These are phyloP conservation scores for Xylaria flabelliformis DNA, from an alignment of 495 filamentous ascomycete genomes.

Conservation along the genomic window DNA sequence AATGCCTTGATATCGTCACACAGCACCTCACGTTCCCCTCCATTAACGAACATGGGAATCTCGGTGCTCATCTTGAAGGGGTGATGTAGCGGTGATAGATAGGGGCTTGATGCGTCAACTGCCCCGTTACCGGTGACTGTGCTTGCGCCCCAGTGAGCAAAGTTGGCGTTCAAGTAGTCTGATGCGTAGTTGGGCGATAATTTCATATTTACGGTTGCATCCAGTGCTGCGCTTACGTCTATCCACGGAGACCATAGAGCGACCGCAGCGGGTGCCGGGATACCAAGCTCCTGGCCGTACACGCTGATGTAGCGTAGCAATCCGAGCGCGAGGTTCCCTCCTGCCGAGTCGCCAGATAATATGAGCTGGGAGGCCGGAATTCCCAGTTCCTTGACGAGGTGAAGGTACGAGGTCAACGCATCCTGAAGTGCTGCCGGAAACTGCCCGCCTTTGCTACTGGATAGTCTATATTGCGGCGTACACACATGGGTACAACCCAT, in stretches of 20 bases:
- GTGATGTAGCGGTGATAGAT: constrained; percentile 19
- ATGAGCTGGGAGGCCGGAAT: constrained; percentile 40
- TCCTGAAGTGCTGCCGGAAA: constrained; percentile 58
- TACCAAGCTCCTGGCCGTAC: constrained; percentile 15
- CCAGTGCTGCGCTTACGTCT: constrained; percentile 11
- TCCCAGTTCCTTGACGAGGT: constrained; percentile 43
- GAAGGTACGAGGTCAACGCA: constrained; percentile 47
- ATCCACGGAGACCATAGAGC: constrained; percentile 25
- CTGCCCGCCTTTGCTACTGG: constrained; percentile 34
- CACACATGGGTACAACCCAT: constrained; percentile 39
- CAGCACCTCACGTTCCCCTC: constrained; percentile 13
- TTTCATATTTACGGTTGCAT: constrained; percentile 6
- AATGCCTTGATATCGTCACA: constrained; percentile 30
- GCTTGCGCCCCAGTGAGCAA: constrained; percentile 18
- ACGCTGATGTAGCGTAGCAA: constrained; percentile 48
- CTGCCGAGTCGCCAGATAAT: constrained; percentile 40
- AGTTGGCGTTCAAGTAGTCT: constrained; percentile 18
- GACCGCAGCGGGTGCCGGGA: constrained; percentile 12
- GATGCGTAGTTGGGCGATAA: constrained; percentile 1
- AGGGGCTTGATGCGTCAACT: constrained; percentile 10
- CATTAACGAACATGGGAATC: constrained; percentile 20
- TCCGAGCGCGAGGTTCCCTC: constrained; percentile 39
- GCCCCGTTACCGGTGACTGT: constrained; percentile 15
- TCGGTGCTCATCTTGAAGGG: neutral
- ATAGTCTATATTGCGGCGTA: constrained; percentile 48